These are phyloP conservation scores for Suillus subaureus DNA, from an alignment of 768 basidiomycete species.

Conservation along the genomic window DNA sequence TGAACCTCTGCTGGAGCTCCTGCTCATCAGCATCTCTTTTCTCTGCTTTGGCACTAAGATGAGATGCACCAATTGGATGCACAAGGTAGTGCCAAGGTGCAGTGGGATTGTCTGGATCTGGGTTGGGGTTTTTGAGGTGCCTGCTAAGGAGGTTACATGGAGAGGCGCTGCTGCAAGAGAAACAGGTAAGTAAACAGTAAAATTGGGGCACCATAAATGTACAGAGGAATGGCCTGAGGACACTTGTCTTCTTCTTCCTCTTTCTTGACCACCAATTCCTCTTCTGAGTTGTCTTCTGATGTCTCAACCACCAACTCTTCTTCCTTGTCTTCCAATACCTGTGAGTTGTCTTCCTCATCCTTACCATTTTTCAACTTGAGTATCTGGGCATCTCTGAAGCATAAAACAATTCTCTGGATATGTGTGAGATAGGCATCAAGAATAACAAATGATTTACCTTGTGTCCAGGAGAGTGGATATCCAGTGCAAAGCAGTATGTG, in stretches of 20 bases:
- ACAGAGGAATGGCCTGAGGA: not conserved
- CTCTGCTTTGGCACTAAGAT: not conserved
- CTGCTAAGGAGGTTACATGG: not conserved
- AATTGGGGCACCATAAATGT: not conserved
- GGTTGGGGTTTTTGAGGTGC: not conserved
- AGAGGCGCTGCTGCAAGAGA: not conserved
- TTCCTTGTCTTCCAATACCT: too few species aligned
- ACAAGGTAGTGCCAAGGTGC: not conserved
- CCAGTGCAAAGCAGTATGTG: slow-evolving; percentile 5
- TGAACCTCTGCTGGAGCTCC: not conserved
- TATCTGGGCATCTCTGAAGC: not conserved
- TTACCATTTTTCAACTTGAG: not conserved
- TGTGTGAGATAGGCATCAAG: not conserved
- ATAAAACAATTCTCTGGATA: not conserved
- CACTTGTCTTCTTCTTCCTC: not conserved
- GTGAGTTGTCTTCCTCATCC: not conserved
- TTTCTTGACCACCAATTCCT: not conserved
- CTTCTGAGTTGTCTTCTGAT: not conserved
- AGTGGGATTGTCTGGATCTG: not conserved
- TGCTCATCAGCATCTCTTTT: not conserved
- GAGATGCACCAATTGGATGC: not conserved
- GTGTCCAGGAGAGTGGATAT: not conserved
- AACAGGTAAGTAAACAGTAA: not conserved
- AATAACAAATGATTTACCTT: slow-evolving; percentile 4
- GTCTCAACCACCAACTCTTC: too few species aligned